Evolutionary conservation across 2,329 filamentous ascomycete genomes (phyloP).

Genomic region (Cladosporium cucumerinum): DNA sequence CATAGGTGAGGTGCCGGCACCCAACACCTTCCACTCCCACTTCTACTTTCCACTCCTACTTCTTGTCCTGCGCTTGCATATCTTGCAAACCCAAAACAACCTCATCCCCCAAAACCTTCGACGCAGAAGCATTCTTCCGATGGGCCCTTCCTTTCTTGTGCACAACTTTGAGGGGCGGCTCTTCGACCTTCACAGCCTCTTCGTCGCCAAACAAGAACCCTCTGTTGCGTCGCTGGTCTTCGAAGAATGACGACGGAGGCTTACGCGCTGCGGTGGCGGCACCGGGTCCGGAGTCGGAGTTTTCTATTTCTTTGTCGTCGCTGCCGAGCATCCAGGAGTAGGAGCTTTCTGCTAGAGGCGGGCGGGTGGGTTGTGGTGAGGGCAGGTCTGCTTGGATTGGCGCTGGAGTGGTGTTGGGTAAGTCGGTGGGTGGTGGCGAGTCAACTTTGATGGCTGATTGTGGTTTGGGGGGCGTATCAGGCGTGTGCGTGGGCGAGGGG

Average conservation of each 20-base stretch:
- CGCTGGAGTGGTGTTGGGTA: neutral
- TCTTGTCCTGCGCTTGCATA: neutral
- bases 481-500: neutral
- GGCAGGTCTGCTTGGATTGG: constrained; percentile 4
- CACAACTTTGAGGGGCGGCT: constrained; percentile 1
- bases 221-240: constrained; percentile 19
- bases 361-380: constrained; percentile 30
- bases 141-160: constrained; percentile 10
- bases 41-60: neutral
- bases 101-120: neutral
- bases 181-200: neutral
- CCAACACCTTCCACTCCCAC: neutral
- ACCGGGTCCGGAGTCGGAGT: neutral
- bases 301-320: neutral
- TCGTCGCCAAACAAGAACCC: constrained; percentile 26
- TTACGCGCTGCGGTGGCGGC: neutral
- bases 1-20: neutral
- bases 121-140: neutral
- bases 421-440: neutral
- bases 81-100: constrained; percentile 6
- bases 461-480: neutral
- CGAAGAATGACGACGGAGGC: constrained; percentile 17
- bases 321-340: constrained; percentile 72
- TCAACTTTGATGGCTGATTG: constrained; percentile 2
- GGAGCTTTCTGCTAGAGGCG: constrained; percentile 67